phyloP scores from a whole-genome alignment of 2,329 filamentous ascomycete species.

The Sarocladium kiliense region DNA sequence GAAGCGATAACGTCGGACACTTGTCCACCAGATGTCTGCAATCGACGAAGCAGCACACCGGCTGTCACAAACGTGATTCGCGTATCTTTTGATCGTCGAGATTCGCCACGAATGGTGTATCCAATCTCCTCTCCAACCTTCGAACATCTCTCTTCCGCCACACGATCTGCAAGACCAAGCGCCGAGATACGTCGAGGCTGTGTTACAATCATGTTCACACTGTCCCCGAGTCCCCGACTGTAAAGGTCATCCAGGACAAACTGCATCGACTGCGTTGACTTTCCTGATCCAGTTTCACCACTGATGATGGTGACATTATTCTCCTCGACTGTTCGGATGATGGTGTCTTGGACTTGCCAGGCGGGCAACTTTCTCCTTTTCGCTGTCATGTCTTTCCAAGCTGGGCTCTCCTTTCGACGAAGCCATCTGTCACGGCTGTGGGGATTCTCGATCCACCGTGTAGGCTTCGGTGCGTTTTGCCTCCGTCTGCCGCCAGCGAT shows the following conservation, averaged over 20 bases:
- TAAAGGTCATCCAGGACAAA: conserved; percentile 93
- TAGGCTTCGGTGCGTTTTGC: conserved; percentile 48
- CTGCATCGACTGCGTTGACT: conserved; percentile 94
- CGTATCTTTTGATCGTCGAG: conserved; percentile 65
- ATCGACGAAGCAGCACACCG: conserved; percentile 79
- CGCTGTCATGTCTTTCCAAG: conserved; percentile 69
- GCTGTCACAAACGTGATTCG: conserved; percentile 96
- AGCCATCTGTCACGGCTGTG: conserved; percentile 65
- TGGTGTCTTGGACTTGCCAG: conserved; percentile 74
- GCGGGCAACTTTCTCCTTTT: conserved; percentile 74
- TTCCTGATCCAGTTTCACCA: conserved; percentile 93
- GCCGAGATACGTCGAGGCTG: conserved; percentile 94
- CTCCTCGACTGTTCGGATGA: conserved; percentile 68
- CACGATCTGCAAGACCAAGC: conserved; percentile 86
- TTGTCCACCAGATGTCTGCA: conserved; percentile 84
- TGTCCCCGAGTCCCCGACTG: conserved; percentile 64
- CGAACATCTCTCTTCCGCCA: conserved; percentile 84
- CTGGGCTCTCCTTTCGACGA: conserved; percentile 56
- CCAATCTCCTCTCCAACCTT: conserved; percentile 82
- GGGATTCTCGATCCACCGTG: conserved; percentile 58
- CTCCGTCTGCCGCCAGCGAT: conserved; percentile 22
- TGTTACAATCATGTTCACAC: conserved; percentile 89
- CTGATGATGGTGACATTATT: conserved; percentile 95
- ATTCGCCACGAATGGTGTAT: conserved; percentile 88
- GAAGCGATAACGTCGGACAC: conserved; percentile 76